Evolutionary conservation across 352 stramenopile genomes (phyloP).

Genomic region (Pilasporangium apinafurcum): DNA sequence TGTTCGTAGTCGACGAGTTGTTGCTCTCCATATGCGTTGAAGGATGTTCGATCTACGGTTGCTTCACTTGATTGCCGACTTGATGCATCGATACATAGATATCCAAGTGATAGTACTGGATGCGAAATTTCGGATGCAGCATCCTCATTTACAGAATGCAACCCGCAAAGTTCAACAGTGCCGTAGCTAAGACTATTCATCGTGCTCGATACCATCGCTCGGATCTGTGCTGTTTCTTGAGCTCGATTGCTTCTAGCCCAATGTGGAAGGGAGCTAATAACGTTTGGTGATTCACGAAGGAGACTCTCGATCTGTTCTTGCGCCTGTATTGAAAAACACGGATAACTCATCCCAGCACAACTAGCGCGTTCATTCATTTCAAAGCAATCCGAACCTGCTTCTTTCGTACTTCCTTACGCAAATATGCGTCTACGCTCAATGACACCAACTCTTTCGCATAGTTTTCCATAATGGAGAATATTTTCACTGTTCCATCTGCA

Average conservation of each 20-base stretch:
- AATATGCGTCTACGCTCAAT: constrained; percentile 39
- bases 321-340: constrained; percentile 6
- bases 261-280: constrained; percentile 59
- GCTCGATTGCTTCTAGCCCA: constrained; percentile 53
- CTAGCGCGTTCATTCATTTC: too few species aligned
- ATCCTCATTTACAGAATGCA: constrained; percentile 4
- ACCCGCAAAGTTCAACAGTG: neutral
- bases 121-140: constrained; percentile 28
- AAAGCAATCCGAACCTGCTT: constrained; percentile 28
- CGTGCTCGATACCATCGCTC: constrained; percentile 11
- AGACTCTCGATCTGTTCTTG: constrained; percentile 38
- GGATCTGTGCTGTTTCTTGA: constrained; percentile 25
- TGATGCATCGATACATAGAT: constrained; percentile 23
- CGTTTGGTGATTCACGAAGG: constrained; percentile 39
- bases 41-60: constrained; percentile 7
- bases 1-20: constrained; percentile 46
- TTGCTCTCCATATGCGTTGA: constrained; percentile 43
- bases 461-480: constrained; percentile 44
- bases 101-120: constrained; percentile 38
- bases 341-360: too few species aligned
- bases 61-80: neutral
- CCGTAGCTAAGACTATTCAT: constrained; percentile 14
- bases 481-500: constrained; percentile 51
- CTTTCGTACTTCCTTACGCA: constrained; percentile 23
- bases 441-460: constrained; percentile 50